phyloP scores from a whole-genome alignment of 768 basidiomycete genomes.

The Russula ochroleuca region DNA sequence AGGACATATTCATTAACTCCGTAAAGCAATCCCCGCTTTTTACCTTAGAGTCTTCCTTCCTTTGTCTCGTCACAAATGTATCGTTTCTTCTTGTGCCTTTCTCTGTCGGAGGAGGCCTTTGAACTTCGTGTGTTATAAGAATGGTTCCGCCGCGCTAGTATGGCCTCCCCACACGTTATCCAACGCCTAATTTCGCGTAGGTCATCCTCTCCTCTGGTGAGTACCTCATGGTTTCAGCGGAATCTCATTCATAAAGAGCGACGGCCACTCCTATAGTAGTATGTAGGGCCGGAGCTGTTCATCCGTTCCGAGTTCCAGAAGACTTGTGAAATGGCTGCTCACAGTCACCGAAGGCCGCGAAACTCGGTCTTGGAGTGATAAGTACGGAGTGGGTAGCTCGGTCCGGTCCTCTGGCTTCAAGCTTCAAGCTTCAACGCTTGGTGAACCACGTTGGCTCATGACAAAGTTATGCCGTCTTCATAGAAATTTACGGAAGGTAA shows the following conservation, averaged over 20 bases:
- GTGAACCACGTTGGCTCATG: not conserved
- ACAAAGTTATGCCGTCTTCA: slow-evolving; percentile 1
- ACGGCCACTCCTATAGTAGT: not conserved
- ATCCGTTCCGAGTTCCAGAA: not conserved
- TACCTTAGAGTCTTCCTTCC: not conserved
- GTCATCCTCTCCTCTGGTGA: not conserved
- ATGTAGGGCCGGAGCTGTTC: not conserved
- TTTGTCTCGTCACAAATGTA: not conserved
- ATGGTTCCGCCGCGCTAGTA: too few relatives aligned
- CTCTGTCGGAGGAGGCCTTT: not conserved
- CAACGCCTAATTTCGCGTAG: not conserved
- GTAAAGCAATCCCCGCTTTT: not conserved
- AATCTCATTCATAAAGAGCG: not conserved
- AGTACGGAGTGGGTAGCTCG: not conserved
- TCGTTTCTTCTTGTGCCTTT: not conserved
- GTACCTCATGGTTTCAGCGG: not conserved
- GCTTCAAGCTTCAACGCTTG: not conserved
- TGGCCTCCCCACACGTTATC: not conserved
- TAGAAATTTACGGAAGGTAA: not conserved
- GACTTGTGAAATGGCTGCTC: not conserved
- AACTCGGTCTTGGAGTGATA: not conserved
- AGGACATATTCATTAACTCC: not conserved
- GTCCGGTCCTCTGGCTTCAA: not conserved
- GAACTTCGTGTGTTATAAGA: not conserved
- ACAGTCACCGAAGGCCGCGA: not conserved